A percentile compares a stretch with the other conserved stretches of the same genome.
These are phyloP conservation scores for Podochytrium sp. DNA, from an alignment of 192 early-diverging fungal genomes.

Conservation along the genomic window DNA sequence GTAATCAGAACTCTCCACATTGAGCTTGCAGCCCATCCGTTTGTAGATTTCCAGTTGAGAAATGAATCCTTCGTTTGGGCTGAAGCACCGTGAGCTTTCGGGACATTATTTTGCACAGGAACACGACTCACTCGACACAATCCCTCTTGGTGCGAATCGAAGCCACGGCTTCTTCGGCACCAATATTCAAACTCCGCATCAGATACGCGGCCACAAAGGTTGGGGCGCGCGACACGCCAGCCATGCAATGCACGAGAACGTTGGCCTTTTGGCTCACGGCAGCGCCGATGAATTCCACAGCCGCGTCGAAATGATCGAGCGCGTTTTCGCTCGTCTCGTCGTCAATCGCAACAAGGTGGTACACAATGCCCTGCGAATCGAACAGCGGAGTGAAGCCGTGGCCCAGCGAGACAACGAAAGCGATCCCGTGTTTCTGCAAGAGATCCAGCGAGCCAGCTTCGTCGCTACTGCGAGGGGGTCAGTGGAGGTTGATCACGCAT, in stretches of 20 bases:
- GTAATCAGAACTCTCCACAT: conserved; percentile 7
- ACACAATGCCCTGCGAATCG: neutral
- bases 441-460: neutral
- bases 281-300: neutral
- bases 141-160: neutral
- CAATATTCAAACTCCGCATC: conserved; percentile 4
- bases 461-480: neutral
- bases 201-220: conserved; percentile 29
- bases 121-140: neutral
- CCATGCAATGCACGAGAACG: conserved; percentile 27
- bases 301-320: conserved; percentile 10
- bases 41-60: conserved; percentile 21
- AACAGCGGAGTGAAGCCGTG: conserved; percentile 10
- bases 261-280: neutral
- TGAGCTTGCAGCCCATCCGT: conserved; percentile 7
- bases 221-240: conserved; percentile 8
- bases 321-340: conserved; percentile 14
- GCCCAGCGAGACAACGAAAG: neutral
- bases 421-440: neutral
- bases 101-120: neutral
- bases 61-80: conserved; percentile 23
- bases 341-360: conserved; percentile 13
- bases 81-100: neutral
- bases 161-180: neutral
- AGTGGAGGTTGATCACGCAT: neutral